Conservation (phyloP, 2,329 filamentous ascomycete genomes). For the Beauveria scarabaeidicola region DNA sequence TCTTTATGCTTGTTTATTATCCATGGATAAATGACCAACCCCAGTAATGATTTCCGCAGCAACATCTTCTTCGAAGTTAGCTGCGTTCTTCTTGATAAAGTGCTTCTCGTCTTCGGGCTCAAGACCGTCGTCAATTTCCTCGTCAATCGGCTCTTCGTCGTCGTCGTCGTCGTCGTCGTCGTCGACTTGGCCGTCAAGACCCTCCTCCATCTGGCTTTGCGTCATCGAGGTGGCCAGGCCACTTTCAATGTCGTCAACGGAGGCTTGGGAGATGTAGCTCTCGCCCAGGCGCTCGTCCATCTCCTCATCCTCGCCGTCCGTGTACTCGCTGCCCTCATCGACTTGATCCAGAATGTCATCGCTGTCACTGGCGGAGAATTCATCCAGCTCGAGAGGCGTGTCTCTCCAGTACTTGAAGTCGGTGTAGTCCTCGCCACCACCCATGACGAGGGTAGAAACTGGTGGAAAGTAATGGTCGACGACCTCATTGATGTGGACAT, state of each 20-base stretch:
- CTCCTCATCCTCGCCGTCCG: slow-evolving; percentile 35
- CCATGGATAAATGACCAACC: slow-evolving; percentile 43
- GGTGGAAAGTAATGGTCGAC: slow-evolving; percentile 98
- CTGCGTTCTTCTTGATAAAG: slow-evolving; percentile 16
- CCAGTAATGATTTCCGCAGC: slow-evolving; percentile 53
- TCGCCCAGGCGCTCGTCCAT: slow-evolving; percentile 37
- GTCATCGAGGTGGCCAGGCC: slow-evolving; percentile 23
- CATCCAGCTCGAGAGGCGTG: slow-evolving; percentile 70
- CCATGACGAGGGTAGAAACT: slow-evolving; percentile 74
- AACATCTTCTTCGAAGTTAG: slow-evolving; percentile 33
- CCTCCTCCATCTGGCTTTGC: slow-evolving; percentile 21
- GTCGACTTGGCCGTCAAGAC: slow-evolving; percentile 31
- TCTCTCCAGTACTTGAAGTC: slow-evolving; percentile 98
- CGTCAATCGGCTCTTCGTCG: slow-evolving; percentile 17
- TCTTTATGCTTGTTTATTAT: slow-evolving; percentile 26
- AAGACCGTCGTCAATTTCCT: slow-evolving; percentile 24
- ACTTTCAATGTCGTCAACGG: slow-evolving; percentile 38
- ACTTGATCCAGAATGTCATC: slow-evolving; percentile 46
- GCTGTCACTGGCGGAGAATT: slow-evolving; percentile 78
- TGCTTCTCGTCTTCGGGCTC: slow-evolving; percentile 34
- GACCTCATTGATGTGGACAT: slow-evolving; percentile 93
- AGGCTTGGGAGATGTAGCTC: slow-evolving; percentile 47
- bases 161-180: slow-evolving; percentile 23
- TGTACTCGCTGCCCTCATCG: slow-evolving; percentile 34
- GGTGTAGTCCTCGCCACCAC: slow-evolving; percentile 88